phyloP scores from a whole-genome alignment of 352 stramenopile genomes.

The Phytophthora agathidicida region DNA sequence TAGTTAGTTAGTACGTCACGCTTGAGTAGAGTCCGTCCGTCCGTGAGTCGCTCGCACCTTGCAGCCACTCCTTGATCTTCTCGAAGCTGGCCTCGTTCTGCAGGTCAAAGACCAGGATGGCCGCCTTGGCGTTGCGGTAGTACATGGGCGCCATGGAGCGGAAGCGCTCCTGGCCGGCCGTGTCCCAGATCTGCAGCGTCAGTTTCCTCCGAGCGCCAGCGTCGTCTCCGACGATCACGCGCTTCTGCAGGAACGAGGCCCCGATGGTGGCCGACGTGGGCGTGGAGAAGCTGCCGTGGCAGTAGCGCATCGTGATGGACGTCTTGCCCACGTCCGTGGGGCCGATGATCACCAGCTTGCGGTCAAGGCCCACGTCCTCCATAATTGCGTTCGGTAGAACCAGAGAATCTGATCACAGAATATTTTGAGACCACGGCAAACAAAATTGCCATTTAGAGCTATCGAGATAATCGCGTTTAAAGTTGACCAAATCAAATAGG shows the following conservation, averaged over 20 bases:
- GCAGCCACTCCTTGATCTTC: slow-evolving; percentile 89
- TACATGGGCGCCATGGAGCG: slow-evolving; percentile 92
- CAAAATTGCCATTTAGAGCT: no score
- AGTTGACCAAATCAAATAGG: no score
- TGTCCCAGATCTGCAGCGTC: slow-evolving; percentile 90
- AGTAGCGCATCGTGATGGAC: slow-evolving; percentile 90
- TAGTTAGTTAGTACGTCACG: not conserved
- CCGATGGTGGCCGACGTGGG: slow-evolving; percentile 87
- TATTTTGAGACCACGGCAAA: no score
- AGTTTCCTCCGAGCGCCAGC: slow-evolving; percentile 66
- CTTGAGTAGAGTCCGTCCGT: not conserved
- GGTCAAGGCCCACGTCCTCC: slow-evolving; percentile 88
- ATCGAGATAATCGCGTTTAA: no score
- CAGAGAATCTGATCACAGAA: no score
- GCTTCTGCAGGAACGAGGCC: slow-evolving; percentile 89
- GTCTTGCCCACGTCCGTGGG: slow-evolving; percentile 90
- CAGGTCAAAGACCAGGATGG: slow-evolving; percentile 88
- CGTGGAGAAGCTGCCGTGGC: slow-evolving; percentile 85
- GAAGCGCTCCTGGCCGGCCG: slow-evolving; percentile 59
- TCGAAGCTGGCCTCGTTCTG: slow-evolving; percentile 80
- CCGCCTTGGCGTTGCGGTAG: slow-evolving; percentile 89
- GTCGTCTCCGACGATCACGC: slow-evolving; percentile 70
- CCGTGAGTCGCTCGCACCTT: slow-evolving; percentile 38
- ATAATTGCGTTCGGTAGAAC: no score
- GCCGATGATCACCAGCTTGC: slow-evolving; percentile 91